phyloP scores from a whole-genome alignment of 768 basidiomycete genomes.

The Trametes gibbosa region DNA sequence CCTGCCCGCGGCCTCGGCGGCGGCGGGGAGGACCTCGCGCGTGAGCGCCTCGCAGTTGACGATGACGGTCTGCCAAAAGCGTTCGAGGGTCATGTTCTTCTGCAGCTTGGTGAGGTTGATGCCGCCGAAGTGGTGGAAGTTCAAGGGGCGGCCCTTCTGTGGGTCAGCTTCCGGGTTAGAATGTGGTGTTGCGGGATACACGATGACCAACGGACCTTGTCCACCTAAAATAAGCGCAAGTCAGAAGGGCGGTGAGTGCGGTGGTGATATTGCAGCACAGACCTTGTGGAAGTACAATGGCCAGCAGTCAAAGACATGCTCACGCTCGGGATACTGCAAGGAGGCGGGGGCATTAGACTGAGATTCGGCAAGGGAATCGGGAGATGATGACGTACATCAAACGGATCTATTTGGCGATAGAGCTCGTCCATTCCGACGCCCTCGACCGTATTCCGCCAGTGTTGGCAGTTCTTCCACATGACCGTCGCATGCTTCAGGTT shows the following conservation, averaged over 20 bases:
- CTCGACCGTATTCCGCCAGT: conserved; percentile 65
- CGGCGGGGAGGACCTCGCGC: conserved; percentile 67
- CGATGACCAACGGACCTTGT: conserved; percentile 48
- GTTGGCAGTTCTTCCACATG: conserved; percentile 66
- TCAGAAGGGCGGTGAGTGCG: too few relatives aligned
- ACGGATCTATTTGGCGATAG: conserved; percentile 61
- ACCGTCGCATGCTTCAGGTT: conserved; percentile 54
- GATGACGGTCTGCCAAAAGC: conserved; percentile 52
- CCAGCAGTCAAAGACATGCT: conserved; percentile 71
- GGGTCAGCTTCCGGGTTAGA: background rate
- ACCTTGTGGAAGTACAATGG: conserved; percentile 80
- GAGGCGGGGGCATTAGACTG: background rate
- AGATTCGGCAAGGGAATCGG: background rate
- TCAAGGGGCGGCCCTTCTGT: conserved; percentile 69
- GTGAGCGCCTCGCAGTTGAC: conserved; percentile 64
- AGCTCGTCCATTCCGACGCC: conserved; percentile 66
- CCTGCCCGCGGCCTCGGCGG: conserved; percentile 52
- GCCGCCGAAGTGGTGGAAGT: conserved; percentile 61
- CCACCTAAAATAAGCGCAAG: conserved; percentile 42
- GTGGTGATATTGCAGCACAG: conserved; percentile 15
- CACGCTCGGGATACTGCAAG: conserved; percentile 66
- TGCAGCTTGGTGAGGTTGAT: conserved; percentile 42
- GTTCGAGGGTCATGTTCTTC: conserved; percentile 30
- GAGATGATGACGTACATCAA: conserved; percentile 49
- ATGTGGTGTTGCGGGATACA: too few relatives aligned